These are phyloP conservation scores for Pichia sp. DNA, from an alignment of 1,139 yeast species.

Conservation along the genomic window DNA sequence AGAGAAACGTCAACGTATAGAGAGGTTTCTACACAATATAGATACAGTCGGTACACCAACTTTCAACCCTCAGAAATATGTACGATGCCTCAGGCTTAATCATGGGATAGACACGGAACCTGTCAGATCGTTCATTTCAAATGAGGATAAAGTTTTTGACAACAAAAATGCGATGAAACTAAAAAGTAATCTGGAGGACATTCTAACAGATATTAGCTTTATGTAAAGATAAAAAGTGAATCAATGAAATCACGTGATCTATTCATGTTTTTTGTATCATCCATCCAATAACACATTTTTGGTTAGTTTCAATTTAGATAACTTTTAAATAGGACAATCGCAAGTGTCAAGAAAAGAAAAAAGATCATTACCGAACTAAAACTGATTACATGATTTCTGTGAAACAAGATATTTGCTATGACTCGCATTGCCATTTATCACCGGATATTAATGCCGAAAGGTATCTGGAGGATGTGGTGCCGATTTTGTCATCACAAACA, in stretches of 20 bases:
- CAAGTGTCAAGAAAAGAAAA: no score
- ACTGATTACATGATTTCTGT: background rate
- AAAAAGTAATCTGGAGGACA: background rate
- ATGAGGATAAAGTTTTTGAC: background rate
- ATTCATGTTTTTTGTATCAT: no score
- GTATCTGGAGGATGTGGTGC: slow-evolving; percentile 8
- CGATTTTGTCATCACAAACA: slow-evolving; percentile 2
- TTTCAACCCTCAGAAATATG: no score
- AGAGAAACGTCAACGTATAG: slow-evolving; percentile 1
- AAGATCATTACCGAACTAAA: no score
- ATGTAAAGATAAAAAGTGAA: background rate
- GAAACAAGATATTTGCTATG: slow-evolving; percentile 31
- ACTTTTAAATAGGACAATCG: no score
- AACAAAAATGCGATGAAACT: slow-evolving; percentile 1
- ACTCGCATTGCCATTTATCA: slow-evolving; percentile 64
- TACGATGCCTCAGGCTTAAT: background rate
- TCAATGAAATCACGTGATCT: background rate
- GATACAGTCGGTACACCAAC: background rate
- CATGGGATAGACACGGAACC: background rate
- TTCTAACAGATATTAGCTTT: slow-evolving; percentile 1
- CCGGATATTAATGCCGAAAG: slow-evolving; percentile 22
- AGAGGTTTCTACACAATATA: background rate
- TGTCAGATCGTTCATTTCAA: background rate
- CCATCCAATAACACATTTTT: no score
- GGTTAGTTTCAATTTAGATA: no score